These are phyloP conservation scores for Ochetophila trinervis DNA, from an alignment of 306 rosid species.

Conservation along the genomic window DNA sequence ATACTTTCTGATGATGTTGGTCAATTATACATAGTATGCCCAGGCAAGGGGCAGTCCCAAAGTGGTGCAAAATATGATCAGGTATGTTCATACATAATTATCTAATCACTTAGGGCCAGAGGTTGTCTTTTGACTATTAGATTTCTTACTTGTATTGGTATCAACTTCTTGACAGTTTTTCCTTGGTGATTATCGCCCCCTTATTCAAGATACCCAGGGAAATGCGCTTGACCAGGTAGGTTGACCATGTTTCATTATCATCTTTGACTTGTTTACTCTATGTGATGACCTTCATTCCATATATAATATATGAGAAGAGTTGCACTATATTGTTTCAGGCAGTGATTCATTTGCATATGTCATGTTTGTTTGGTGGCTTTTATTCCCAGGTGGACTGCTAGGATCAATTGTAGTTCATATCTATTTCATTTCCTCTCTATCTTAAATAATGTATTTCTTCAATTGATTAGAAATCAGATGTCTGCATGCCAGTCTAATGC, in stretches of 20 bases:
- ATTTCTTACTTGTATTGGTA: slow-evolving; percentile 18
- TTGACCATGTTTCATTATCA: slow-evolving; percentile 11
- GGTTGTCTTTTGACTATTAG: slow-evolving; percentile 2
- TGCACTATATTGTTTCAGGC: neutral
- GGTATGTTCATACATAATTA: slow-evolving; percentile 38
- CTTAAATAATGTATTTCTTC: no score
- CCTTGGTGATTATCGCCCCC: slow-evolving; percentile 98
- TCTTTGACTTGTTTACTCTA: neutral
- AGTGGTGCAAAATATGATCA: slow-evolving; percentile 95
- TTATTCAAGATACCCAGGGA: slow-evolving; percentile 79
- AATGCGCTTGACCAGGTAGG: slow-evolving; percentile 93
- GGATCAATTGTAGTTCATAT: no score
- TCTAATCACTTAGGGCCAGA: neutral
- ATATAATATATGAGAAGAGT: neutral
- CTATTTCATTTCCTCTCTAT: no score
- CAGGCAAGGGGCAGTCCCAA: slow-evolving; percentile 97
- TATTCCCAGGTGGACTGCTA: no score
- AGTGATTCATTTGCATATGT: no score
- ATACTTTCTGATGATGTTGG: slow-evolving; percentile 98
- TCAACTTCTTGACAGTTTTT: slow-evolving; percentile 63
- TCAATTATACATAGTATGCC: slow-evolving; percentile 78
- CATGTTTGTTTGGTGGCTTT: no score
- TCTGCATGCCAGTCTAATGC: no score
- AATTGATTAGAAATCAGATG: no score
- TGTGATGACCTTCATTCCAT: neutral